Evolutionary conservation across 1,284 basidiomycete species (phyloP).

Genomic region (Takashimella koratensis): DNA sequence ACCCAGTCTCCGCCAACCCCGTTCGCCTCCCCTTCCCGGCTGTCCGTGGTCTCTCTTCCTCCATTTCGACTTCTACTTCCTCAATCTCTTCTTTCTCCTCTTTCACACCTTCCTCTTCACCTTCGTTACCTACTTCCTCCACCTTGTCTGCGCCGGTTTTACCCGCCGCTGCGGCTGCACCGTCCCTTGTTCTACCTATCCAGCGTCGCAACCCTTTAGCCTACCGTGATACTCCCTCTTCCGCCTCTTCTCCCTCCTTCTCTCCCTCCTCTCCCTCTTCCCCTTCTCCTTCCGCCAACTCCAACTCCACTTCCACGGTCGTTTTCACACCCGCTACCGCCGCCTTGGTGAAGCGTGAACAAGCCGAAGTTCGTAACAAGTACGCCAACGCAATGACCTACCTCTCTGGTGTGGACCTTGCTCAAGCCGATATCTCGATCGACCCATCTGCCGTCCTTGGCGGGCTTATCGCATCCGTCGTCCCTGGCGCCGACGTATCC

Average conservation of each 20-base stretch:
- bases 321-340: background rate
- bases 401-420: conserved; percentile 21
- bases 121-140: background rate
- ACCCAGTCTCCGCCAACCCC: background rate
- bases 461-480: background rate
- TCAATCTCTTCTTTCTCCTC: background rate
- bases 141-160: background rate
- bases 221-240: background rate
- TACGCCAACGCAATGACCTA: conserved; percentile 25
- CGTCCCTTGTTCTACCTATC: background rate
- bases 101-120: background rate
- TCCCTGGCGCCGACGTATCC: background rate
- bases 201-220: background rate
- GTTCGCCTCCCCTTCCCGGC: background rate
- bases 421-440: conserved; percentile 19
- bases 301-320: background rate
- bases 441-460: conserved; percentile 1
- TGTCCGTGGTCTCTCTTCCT: background rate
- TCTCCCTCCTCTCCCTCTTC: background rate
- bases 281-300: background rate
- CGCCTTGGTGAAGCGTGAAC: background rate
- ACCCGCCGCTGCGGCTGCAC: background rate
- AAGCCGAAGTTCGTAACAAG: conserved; percentile 17
- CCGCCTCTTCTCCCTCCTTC: background rate
- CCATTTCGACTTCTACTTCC: background rate